Percentiles rank a stretch among this genome's conserved stretches.
These are phyloP conservation scores for Fusarium xyrophilum DNA, from an alignment of 2,329 filamentous ascomycete species.

Conservation along the genomic window DNA sequence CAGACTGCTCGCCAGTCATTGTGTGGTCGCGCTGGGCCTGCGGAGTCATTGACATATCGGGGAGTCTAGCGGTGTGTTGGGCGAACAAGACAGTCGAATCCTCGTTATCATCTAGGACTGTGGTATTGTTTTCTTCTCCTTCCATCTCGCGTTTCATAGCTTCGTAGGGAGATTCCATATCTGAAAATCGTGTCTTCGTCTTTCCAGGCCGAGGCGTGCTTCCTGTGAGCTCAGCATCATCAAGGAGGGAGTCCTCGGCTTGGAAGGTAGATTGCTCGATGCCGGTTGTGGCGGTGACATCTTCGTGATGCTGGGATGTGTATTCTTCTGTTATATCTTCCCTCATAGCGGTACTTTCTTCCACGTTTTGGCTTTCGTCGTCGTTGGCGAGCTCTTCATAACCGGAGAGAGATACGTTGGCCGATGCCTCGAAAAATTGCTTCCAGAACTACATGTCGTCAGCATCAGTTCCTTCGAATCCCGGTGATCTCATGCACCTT, in stretches of 20 bases:
- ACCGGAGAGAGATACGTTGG: slow-evolving; percentile 93
- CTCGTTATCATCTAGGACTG: slow-evolving; percentile 49
- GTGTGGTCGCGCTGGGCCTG: slow-evolving; percentile 53
- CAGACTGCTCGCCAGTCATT: slow-evolving; percentile 46
- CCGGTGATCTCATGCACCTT: slow-evolving; percentile 63
- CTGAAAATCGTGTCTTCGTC: slow-evolving; percentile 63
- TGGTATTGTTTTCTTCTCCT: slow-evolving; percentile 50
- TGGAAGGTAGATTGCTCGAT: slow-evolving; percentile 48
- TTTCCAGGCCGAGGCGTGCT: slow-evolving; percentile 71
- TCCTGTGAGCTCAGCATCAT: slow-evolving; percentile 67
- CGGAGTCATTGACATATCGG: slow-evolving; percentile 70
- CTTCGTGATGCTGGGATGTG: slow-evolving; percentile 50
- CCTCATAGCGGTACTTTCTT: slow-evolving; percentile 62
- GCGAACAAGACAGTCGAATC: slow-evolving; percentile 59
- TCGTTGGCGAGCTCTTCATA: slow-evolving; percentile 84
- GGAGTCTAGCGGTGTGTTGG: slow-evolving; percentile 62
- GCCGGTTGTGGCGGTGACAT: slow-evolving; percentile 47
- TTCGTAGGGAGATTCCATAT: slow-evolving; percentile 80
- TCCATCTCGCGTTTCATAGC: slow-evolving; percentile 71
- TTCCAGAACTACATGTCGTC: slow-evolving; percentile 83
- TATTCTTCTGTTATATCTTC: slow-evolving; percentile 63
- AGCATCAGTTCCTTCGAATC: background rate
- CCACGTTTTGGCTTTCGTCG: slow-evolving; percentile 61
- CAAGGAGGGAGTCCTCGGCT: slow-evolving; percentile 70
- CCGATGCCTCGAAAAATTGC: slow-evolving; percentile 98